Percentiles rank a stretch among this genome's conserved stretches.
Evolutionary conservation across 768 basidiomycete species (phyloP).

Genomic region (Xerocomellus chrysenteron): DNA sequence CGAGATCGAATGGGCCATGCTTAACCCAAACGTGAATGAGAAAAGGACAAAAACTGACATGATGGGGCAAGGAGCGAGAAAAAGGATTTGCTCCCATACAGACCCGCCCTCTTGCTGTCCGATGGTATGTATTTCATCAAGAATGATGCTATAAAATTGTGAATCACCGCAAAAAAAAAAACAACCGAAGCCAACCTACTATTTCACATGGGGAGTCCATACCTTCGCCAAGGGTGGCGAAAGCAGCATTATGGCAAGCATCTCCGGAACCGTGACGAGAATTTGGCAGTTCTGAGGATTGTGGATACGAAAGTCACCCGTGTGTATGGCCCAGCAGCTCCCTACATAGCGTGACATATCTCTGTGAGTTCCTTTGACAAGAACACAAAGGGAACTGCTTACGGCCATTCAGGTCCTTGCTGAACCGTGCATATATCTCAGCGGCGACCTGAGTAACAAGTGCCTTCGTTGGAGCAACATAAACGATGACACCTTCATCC

Average conservation of each 20-base stretch:
- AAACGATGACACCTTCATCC: constrained; percentile 67
- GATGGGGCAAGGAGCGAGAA: constrained; percentile 68
- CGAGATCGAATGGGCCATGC: not conserved
- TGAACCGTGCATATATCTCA: constrained; percentile 70
- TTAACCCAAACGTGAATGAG: not conserved
- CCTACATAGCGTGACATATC: constrained; percentile 32
- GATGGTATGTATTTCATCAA: constrained; percentile 59
- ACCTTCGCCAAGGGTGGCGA: constrained; percentile 59
- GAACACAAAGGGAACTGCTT: constrained; percentile 18
- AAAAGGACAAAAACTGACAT: constrained; percentile 46
- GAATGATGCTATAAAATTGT: constrained; percentile 51
- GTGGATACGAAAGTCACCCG: constrained; percentile 61
- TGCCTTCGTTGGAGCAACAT: constrained; percentile 75
- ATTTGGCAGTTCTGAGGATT: constrained; percentile 70
- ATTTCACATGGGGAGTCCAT: constrained; percentile 65
- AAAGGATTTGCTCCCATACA: constrained; percentile 74
- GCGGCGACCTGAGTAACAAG: constrained; percentile 71
- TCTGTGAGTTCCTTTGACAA: not conserved
- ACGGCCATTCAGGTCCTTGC: constrained; percentile 51
- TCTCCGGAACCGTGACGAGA: constrained; percentile 71
- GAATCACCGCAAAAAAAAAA: not conserved
- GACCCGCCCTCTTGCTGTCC: constrained; percentile 68
- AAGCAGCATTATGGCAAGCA: constrained; percentile 66
- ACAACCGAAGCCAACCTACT: constrained; percentile 34
- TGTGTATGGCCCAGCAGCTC: constrained; percentile 64